Conservation (phyloP, 2,329 filamentous ascomycete species). For the Penicillium palitans region DNA sequence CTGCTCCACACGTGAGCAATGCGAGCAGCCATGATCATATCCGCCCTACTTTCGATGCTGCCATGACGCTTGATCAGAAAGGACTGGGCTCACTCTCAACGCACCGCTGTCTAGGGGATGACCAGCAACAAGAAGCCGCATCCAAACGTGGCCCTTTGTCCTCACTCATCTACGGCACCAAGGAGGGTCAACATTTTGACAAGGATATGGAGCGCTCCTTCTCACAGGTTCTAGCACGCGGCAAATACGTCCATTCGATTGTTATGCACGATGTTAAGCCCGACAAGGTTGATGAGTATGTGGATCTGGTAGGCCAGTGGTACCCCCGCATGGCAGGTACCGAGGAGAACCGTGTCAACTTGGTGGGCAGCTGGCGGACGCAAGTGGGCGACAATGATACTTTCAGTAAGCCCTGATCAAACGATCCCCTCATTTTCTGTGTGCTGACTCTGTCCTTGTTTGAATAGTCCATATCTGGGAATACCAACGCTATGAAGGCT, state of each 20-base stretch:
- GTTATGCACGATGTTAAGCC: slow-evolving; percentile 95
- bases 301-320: slow-evolving; percentile 83
- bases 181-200: slow-evolving; percentile 90
- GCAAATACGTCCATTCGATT: slow-evolving; percentile 98
- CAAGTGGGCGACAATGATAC: slow-evolving; percentile 97
- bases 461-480: slow-evolving; percentile 97
- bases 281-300: slow-evolving; percentile 93
- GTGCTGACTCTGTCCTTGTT: slow-evolving; percentile 30
- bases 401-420: slow-evolving; percentile 63
- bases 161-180: slow-evolving; percentile 93
- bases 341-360: slow-evolving; percentile 87
- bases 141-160: slow-evolving; percentile 73
- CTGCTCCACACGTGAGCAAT: slow-evolving; percentile 49
- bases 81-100: slow-evolving; percentile 63
- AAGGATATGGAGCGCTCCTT: slow-evolving; percentile 95
- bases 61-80: slow-evolving; percentile 43
- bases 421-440: neutral
- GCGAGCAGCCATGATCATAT: slow-evolving; percentile 38
- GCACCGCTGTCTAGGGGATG: slow-evolving; percentile 55
- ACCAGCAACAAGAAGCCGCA: slow-evolving; percentile 59
- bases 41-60: slow-evolving; percentile 42
- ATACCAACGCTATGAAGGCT: slow-evolving; percentile 94
- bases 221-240: slow-evolving; percentile 87
- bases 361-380: slow-evolving; percentile 97
- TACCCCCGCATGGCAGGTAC: slow-evolving; percentile 85